phyloP scores from a whole-genome alignment of 768 basidiomycete genomes.

The Phlebiopsis gigantea region DNA sequence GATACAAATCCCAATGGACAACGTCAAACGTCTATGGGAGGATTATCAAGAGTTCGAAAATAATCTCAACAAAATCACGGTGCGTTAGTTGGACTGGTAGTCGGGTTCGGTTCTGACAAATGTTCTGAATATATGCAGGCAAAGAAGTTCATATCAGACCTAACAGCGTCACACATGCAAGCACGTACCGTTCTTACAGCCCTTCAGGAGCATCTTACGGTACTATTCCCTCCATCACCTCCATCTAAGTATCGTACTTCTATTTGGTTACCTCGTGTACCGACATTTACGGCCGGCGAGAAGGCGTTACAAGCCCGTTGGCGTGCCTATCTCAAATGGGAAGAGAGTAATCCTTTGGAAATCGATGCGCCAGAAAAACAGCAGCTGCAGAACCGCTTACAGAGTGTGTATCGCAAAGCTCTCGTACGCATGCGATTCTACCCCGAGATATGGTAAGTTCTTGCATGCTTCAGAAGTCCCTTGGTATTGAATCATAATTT shows the following conservation, averaged over 20 bases:
- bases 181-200: conserved; percentile 86
- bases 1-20: conserved; percentile 90
- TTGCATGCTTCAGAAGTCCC: background rate
- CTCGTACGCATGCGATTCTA: conserved; percentile 91
- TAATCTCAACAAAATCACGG: conserved; percentile 57
- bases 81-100: background rate
- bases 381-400: conserved; percentile 63
- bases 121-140: conserved; percentile 43
- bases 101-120: background rate
- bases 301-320: conserved; percentile 76
- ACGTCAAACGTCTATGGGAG: conserved; percentile 89
- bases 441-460: conserved; percentile 83
- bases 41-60: conserved; percentile 93
- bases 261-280: conserved; percentile 61
- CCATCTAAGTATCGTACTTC: conserved; percentile 35
- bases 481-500: conserved; percentile 1
- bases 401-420: conserved; percentile 84
- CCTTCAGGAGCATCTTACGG: conserved; percentile 60
- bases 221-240: conserved; percentile 49
- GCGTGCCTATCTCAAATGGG: conserved; percentile 93
- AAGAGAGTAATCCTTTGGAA: conserved; percentile 90
- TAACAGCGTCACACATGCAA: conserved; percentile 93
- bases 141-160: conserved; percentile 92
- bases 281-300: conserved; percentile 70
- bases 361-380: conserved; percentile 79